Evolutionary conservation across 441 rosid species (phyloP).

Genomic region (Dalechampia spathulata): DNA sequence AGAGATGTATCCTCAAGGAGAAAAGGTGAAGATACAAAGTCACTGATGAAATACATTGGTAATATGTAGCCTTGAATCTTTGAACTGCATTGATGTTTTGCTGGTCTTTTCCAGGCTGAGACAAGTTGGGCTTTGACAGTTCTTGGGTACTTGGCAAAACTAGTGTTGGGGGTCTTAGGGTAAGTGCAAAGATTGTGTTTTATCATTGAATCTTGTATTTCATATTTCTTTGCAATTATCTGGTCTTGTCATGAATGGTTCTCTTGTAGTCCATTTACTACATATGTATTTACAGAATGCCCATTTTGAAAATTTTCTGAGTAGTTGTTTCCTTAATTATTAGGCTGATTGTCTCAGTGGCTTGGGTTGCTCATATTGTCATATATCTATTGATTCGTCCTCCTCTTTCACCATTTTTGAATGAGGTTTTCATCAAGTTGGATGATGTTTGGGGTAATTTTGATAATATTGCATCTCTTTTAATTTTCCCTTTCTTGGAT

Average conservation of each 20-base stretch:
- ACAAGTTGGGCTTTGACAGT: slow-evolving; percentile 97
- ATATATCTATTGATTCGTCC: slow-evolving; percentile 81
- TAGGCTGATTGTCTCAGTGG: slow-evolving; percentile 92
- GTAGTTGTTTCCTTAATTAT: slow-evolving; percentile 10
- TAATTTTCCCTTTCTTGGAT: background rate
- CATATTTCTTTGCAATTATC: background rate
- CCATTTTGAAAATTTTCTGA: background rate
- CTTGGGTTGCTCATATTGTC: slow-evolving; percentile 94
- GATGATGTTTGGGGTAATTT: slow-evolving; percentile 92
- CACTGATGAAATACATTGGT: background rate
- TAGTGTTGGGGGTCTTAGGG: slow-evolving; percentile 87
- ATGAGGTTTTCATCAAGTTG: slow-evolving; percentile 97
- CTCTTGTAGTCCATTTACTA: background rate
- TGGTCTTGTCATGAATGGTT: background rate
- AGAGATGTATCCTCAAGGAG: slow-evolving; percentile 99
- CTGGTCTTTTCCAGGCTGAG: slow-evolving; percentile 62
- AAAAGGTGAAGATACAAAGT: slow-evolving; percentile 47
- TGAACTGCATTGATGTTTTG: slow-evolving; percentile 13
- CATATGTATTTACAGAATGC: background rate
- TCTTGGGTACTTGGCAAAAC: slow-evolving; percentile 91
- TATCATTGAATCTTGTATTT: no score
- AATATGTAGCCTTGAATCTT: background rate
- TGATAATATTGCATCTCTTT: slow-evolving; percentile 6
- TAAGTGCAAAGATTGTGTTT: no score
- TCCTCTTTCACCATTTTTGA: slow-evolving; percentile 89